A percentile compares a stretch with the other conserved stretches of the same genome.
Evolutionary conservation across 2,329 filamentous ascomycete species (phyloP).

Genomic region (Fusarium sp.): DNA sequence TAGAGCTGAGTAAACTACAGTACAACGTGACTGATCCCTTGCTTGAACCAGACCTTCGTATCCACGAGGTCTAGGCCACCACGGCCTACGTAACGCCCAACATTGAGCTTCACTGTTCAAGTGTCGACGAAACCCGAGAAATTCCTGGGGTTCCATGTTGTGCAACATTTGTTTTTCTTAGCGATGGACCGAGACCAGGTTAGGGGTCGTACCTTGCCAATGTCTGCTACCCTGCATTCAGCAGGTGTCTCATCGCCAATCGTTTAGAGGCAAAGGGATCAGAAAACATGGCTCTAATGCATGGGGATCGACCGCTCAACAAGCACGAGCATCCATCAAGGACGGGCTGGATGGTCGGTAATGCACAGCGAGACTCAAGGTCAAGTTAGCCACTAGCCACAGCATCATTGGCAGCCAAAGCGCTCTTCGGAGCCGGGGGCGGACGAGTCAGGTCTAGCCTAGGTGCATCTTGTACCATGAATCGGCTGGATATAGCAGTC

Average conservation of each 20-base stretch:
- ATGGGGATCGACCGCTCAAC: slow-evolving; percentile 42
- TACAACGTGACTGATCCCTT: slow-evolving; percentile 1
- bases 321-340: slow-evolving; percentile 35
- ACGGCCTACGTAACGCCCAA: slow-evolving; percentile 31
- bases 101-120: slow-evolving; percentile 10
- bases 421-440: slow-evolving; percentile 20
- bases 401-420: slow-evolving; percentile 43
- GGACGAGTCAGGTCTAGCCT: slow-evolving; percentile 41
- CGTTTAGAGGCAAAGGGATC: slow-evolving; percentile 23
- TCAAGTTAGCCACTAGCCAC: slow-evolving; percentile 27
- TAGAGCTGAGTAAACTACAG: not conserved
- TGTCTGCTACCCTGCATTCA: slow-evolving; percentile 36
- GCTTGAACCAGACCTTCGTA: slow-evolving; percentile 12
- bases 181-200: slow-evolving; percentile 23
- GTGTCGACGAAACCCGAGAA: slow-evolving; percentile 18
- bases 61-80: slow-evolving; percentile 28
- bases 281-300: slow-evolving; percentile 34
- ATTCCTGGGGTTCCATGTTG: slow-evolving; percentile 32
- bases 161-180: slow-evolving; percentile 10
- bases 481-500: slow-evolving; percentile 14
- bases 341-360: not conserved
- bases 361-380: not conserved
- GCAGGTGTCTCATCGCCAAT: slow-evolving; percentile 29
- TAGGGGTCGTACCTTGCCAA: slow-evolving; percentile 25
- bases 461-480: slow-evolving; percentile 36